Evolutionary conservation across 805 yeast species (phyloP).

Genomic region (Saccharomycopsis javanensis): DNA sequence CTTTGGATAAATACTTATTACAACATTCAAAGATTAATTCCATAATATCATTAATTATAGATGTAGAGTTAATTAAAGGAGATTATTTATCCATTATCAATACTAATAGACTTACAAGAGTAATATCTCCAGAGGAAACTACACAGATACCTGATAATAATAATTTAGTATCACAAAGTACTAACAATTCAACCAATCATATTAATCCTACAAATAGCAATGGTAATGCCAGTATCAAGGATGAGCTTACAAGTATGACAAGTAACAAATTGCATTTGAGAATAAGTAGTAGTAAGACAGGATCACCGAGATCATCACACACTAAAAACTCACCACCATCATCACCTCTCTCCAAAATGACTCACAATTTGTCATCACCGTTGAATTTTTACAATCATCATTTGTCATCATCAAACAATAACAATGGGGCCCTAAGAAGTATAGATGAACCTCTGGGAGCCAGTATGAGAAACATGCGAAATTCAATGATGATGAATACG

Average conservation of each 20-base stretch:
- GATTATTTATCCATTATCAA: constrained; percentile 22
- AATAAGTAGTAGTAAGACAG: background rate
- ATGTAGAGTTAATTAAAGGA: constrained; percentile 37
- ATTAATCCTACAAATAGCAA: background rate
- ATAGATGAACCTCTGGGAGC: background rate
- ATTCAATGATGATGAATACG: constrained; percentile 30
- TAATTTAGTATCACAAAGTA: background rate
- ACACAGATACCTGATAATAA: background rate
- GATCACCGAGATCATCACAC: background rate
- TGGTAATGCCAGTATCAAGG: background rate
- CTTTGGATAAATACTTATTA: constrained; percentile 55
- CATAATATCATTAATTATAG: constrained; percentile 54
- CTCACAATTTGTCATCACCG: background rate
- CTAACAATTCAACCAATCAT: background rate
- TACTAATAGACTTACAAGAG: constrained; percentile 22
- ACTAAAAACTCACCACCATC: background rate
- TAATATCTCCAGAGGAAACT: background rate
- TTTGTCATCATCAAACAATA: background rate
- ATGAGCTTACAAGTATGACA: background rate
- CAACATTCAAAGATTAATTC: constrained; percentile 78
- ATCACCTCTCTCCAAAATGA: background rate
- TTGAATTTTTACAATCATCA: background rate
- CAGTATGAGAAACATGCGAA: constrained; percentile 35
- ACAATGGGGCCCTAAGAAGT: background rate
- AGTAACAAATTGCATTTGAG: background rate